Evolutionary conservation across 768 basidiomycete species (phyloP).

Genomic region (Tricholoma saponaceum): DNA sequence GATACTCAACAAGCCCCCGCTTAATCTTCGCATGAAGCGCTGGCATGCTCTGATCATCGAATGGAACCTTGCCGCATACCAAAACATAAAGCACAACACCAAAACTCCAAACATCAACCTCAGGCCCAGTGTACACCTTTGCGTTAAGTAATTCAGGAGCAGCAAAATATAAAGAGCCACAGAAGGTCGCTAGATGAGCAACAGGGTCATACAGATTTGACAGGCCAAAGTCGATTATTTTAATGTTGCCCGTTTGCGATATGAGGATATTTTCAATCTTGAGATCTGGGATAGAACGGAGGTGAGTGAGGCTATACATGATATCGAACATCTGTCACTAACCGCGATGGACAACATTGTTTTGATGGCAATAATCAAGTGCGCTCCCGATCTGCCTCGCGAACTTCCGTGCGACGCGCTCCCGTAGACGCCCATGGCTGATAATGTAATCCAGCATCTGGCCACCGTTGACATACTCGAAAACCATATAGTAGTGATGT

Average conservation of each 20-base stretch:
- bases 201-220: conserved; percentile 91
- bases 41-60: conserved; percentile 99
- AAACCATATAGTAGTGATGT: conserved; percentile 99
- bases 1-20: conserved; percentile 94
- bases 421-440: conserved; percentile 91
- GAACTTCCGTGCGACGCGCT: conserved; percentile 95
- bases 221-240: conserved; percentile 98
- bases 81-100: conserved; percentile 97
- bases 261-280: conserved; percentile 99
- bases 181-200: conserved; percentile 87
- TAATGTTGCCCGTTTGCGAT: conserved; percentile 97
- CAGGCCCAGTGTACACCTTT: conserved; percentile 93
- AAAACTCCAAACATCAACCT: conserved; percentile 99
- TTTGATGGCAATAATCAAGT: conserved; percentile 94
- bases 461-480: conserved; percentile 97
- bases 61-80: conserved; percentile 98
- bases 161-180: conserved; percentile 97
- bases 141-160: conserved; percentile 97
- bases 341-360: conserved; percentile 96
- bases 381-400: conserved; percentile 96
- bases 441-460: conserved; percentile 99
- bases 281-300: conserved; percentile 51
- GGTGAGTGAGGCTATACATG: background rate
- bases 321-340: conserved; percentile 12
- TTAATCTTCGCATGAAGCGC: conserved; percentile 99